Conservation (phyloP, 2,329 filamentous ascomycete genomes). For the Pseudocercospora musae region DNA sequence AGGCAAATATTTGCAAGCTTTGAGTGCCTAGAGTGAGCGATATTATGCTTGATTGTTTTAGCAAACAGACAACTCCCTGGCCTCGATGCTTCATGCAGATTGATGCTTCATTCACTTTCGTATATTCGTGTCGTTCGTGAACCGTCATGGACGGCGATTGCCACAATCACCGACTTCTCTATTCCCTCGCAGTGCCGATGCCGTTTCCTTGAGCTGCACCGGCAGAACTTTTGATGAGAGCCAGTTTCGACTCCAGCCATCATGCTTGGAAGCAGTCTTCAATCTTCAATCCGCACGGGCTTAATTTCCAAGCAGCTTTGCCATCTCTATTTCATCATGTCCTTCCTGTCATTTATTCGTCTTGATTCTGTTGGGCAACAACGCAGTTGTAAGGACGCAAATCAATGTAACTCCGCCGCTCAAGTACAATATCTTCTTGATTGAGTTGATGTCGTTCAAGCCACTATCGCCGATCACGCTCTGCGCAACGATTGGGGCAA, state of each 20-base stretch:
- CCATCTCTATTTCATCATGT: not conserved
- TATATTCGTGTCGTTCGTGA: not conserved
- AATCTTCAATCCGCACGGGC: not conserved
- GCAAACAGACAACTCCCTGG: not conserved
- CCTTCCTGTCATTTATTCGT: conserved; percentile 23
- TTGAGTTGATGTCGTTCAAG: conserved; percentile 30
- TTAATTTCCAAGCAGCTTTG: not conserved
- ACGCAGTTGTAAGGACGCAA: conserved; percentile 50
- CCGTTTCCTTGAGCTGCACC: not conserved
- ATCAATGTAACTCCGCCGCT: conserved; percentile 55
- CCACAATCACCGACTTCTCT: not conserved
- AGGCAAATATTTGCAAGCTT: not conserved
- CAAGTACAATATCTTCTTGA: conserved; percentile 54
- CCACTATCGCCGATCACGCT: conserved; percentile 32
- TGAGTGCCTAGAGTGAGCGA: not conserved
- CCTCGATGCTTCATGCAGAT: not conserved
- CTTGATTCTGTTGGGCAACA: conserved; percentile 43
- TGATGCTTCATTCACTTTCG: not conserved
- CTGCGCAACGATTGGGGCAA: conserved; percentile 56
- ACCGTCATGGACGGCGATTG: not conserved
- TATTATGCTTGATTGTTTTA: not conserved
- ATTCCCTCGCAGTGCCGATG: not conserved
- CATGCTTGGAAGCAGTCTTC: not conserved
- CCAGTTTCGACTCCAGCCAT: not conserved
- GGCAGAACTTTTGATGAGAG: not conserved